Conservation (phyloP, 1,139 yeast species). For the Hyphopichia khmerensis region DNA sequence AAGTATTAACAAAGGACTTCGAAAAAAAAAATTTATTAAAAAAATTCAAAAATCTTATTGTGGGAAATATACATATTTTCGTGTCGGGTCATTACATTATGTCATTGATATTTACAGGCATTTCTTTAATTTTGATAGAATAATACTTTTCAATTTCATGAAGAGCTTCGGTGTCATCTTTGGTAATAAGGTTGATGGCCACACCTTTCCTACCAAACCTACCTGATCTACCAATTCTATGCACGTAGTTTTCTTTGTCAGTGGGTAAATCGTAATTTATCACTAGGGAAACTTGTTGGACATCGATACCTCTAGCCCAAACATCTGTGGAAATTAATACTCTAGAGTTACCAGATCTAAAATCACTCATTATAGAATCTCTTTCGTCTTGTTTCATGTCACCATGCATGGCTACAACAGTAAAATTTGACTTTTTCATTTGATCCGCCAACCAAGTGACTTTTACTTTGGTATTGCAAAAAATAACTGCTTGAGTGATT, state of each 20-base stretch:
- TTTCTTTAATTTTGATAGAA: conserved; percentile 73
- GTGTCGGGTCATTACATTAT: conserved; percentile 20
- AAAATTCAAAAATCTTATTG: too few species aligned
- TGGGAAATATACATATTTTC: too few species aligned
- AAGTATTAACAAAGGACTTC: too few species aligned
- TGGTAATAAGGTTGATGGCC: conserved; percentile 84
- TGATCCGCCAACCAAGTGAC: conserved; percentile 90
- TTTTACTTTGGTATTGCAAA: conserved; percentile 88
- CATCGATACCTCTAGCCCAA: conserved; percentile 98
- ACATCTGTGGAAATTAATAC: conserved; percentile 93
- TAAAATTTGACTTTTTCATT: conserved; percentile 76
- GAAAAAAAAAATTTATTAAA: too few species aligned
- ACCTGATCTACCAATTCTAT: conserved; percentile 93
- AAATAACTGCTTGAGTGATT: conserved; percentile 92
- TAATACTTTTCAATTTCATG: conserved; percentile 76
- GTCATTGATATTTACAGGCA: conserved; percentile 78
- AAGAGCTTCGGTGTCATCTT: conserved; percentile 58
- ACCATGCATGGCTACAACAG: conserved; percentile 94
- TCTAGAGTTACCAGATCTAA: conserved; percentile 72
- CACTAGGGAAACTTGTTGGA: conserved; percentile 93
- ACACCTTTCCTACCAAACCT: conserved; percentile 96
- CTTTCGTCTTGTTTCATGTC: conserved; percentile 95
- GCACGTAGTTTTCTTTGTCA: conserved; percentile 86
- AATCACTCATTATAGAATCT: conserved; percentile 85
- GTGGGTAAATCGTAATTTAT: conserved; percentile 88